These are phyloP conservation scores for Magnaporthiopsis poae DNA, from an alignment of 2,329 filamentous ascomycete genomes.

Conservation along the genomic window DNA sequence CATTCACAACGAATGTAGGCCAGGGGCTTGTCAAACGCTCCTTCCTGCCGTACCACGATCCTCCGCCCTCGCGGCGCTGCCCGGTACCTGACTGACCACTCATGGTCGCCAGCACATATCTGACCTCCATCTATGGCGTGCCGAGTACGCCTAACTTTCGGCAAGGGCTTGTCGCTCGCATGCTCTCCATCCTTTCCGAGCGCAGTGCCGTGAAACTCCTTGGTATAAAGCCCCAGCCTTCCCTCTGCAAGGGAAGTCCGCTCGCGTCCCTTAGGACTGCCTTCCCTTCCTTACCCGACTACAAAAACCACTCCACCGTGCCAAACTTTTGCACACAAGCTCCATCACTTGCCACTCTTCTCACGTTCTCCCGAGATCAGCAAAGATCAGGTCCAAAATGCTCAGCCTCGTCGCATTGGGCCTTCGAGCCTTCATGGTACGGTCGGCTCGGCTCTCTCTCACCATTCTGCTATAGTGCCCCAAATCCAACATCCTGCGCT, in stretches of 20 bases:
- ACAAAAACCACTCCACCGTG: neutral
- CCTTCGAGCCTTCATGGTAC: constrained; percentile 10
- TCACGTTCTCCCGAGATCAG: neutral
- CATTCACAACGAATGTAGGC: neutral
- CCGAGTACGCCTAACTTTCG: too few relatives aligned
- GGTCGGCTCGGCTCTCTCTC: neutral
- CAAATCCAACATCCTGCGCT: neutral
- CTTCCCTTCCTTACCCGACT: too few relatives aligned
- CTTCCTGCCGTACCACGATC: neutral
- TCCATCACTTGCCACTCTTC: neutral
- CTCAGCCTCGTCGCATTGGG: constrained; percentile 6
- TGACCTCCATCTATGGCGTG: neutral
- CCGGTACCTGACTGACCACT: neutral
- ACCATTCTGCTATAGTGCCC: neutral
- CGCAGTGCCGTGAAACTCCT: neutral
- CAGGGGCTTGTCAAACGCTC: neutral
- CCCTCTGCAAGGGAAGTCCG: neutral
- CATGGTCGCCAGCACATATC: neutral
- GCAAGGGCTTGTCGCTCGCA: neutral
- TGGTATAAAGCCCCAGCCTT: neutral
- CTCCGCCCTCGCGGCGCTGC: neutral
- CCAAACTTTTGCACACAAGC: neutral
- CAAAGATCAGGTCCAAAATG: constrained; percentile 1
- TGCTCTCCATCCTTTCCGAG: neutral
- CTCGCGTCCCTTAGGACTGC: too few relatives aligned